Conservation (phyloP, 768 basidiomycete genomes). For the Calocybe gangraenosa region DNA sequence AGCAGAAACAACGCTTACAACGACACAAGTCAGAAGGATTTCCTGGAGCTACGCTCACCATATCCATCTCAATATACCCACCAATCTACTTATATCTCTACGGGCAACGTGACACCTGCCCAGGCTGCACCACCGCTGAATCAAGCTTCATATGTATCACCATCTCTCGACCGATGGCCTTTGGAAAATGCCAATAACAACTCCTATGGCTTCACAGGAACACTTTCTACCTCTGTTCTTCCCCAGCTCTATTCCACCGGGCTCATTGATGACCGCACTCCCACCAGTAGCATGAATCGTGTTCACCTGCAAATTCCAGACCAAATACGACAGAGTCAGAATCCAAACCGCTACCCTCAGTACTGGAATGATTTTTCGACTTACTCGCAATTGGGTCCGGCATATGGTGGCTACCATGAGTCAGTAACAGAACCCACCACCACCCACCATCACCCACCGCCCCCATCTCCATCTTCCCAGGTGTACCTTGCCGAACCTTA, state of each 20-base stretch:
- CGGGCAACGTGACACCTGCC: constrained; percentile 2
- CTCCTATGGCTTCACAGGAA: constrained; percentile 33
- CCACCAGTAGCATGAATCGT: constrained; percentile 4
- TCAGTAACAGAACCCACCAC: constrained; percentile 10
- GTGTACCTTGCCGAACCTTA: constrained; percentile 24
- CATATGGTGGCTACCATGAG: constrained; percentile 29
- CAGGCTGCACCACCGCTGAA: neutral
- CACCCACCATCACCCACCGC: constrained; percentile 12
- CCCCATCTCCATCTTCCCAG: constrained; percentile 11
- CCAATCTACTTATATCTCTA: constrained; percentile 8
- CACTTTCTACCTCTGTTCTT: constrained; percentile 67
- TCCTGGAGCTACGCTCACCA: constrained; percentile 17
- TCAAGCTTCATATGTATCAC: neutral
- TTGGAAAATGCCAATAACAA: constrained; percentile 21
- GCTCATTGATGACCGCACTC: constrained; percentile 45
- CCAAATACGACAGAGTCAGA: neutral
- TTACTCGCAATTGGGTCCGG: constrained; percentile 43
- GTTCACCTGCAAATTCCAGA: neutral
- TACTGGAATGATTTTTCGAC: constrained; percentile 55
- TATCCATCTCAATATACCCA: constrained; percentile 11
- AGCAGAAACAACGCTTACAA: constrained; percentile 2
- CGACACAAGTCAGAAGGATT: constrained; percentile 7
- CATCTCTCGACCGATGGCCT: constrained; percentile 39
- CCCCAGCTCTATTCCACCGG: constrained; percentile 77
- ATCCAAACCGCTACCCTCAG: constrained; percentile 44